Evolutionary conservation across 352 stramenopile species (phyloP), one percentile per base, ranked within the genome.

Genomic region (Blastocystis sp.): DNA sequence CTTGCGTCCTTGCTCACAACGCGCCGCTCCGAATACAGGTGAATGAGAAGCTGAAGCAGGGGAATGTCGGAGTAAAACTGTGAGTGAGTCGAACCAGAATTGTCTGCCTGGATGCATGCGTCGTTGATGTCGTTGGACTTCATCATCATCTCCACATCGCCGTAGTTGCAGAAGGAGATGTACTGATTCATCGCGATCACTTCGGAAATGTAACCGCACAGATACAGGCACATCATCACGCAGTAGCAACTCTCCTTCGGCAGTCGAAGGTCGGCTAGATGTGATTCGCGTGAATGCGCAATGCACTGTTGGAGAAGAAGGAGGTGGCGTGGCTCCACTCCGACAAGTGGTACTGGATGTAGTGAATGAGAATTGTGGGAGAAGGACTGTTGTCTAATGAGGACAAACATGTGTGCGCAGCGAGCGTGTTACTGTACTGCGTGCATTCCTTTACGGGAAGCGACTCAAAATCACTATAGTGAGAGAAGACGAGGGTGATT

Each of bases 181-280:
- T 55, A 59, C 39, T 78, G 67, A 31, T 78, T 78, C 12, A 78
- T 24, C 10, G 29, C 41, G 33, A 78, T 78, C 67, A 78, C 50
- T 62, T 78, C 67, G 21, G 67, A 78, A 39, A 78, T 45, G 50
- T 33, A 78, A 21, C 29, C 39, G 45, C 35, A n/a, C 3, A 24
- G 67, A 78, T 78, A 78, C 67, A 78, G n/a, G 29, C 67, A 61
- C 39, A 61, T 78, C 45, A 78, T 78, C 31, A 78, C 9, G 50
- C 67, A 78, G 12, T 55, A 78, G 29, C 12, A 61, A 61, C n/a
- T 55, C 35, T 33, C 29, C 21, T 37, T 62, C 9, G 10, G 59
- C n/a, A 29, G 37, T 9, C 33, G 45, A 55, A 55, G 45, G 16
- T 55, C 45, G 6, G 45, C 45, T 55, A 55, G n/a, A n/a, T n/a